phyloP scores from a whole-genome alignment of 805 yeast species.

The Saturnispora gosingensis region DNA sequence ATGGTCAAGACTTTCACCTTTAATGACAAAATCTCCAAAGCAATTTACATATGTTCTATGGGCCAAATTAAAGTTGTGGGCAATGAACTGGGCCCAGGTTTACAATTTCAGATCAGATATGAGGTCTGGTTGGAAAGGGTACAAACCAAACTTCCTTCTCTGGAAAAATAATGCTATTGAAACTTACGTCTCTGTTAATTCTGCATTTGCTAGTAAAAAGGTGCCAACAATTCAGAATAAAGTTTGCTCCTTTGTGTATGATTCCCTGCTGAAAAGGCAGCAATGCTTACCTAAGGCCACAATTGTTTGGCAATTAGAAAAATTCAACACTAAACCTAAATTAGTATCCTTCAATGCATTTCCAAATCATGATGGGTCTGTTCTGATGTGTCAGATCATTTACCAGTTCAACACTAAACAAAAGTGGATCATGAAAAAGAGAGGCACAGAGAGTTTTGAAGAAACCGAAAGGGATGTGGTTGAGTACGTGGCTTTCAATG shows the following conservation, averaged over 20 bases:
- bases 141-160: constrained; percentile 56
- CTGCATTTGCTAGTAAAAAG: constrained; percentile 61
- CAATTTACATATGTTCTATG: constrained; percentile 30
- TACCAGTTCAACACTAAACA: constrained; percentile 59
- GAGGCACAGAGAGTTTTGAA: constrained; percentile 35
- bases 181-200: constrained; percentile 65
- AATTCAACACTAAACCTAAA: constrained; percentile 64
- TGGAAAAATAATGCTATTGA: constrained; percentile 88
- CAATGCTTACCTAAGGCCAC: constrained; percentile 47
- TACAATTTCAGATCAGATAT: constrained; percentile 32
- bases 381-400: constrained; percentile 37
- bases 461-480: constrained; percentile 42
- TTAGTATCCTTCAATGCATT: constrained; percentile 57
- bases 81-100: constrained; percentile 52
- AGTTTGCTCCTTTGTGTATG: constrained; percentile 55
- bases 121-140: constrained; percentile 24
- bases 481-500: constrained; percentile 52
- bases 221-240: constrained; percentile 36
- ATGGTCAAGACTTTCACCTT: constrained; percentile 35
- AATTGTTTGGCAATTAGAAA: constrained; percentile 69
- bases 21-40: constrained; percentile 1
- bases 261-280: constrained; percentile 45
- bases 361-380: constrained; percentile 32
- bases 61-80: constrained; percentile 57
- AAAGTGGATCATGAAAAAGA: constrained; percentile 39